Evolutionary conservation across 2,329 filamentous ascomycete species (phyloP), one percentile per base, ranked within the genome.

Genomic region (Lasiodiplodia hormozganensis): DNA sequence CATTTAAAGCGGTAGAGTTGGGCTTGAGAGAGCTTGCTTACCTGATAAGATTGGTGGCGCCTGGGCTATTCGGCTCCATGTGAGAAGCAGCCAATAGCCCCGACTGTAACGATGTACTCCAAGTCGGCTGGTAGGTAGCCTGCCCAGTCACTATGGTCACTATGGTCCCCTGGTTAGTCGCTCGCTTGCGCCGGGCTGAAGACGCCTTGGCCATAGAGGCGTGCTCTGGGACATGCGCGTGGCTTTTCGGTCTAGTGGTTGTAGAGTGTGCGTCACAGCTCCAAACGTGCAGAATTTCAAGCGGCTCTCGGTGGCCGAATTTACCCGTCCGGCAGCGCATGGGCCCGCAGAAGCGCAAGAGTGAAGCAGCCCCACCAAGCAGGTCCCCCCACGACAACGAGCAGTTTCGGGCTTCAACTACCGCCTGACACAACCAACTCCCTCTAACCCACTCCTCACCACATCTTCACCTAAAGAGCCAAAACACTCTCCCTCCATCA

Each of bases 21-120:
- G 8, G 11, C 53, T 56, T n/a, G 21, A 57, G 10, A 18, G 40
- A 28, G 64, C 47, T 1, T 14, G 70, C 75, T 75, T 75, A 77
- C 75, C 64, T 65, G 51, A 23, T 25, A 49, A 51, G 11, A 28
- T 14, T 14, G 7, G 40, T n/a, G 18, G 6, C 57, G 18, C 18
- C 25, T 34, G n/a, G 52, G 25, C 18, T 47, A 10, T 47, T n/a
- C 18, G n/a, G n/a, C 7, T 21, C 43, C n/a, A 47, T 47, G 40
- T 8, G 7, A 18, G 28, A 21, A 47, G 18, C 16, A n/a, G 40
- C 40, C 10, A 8, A n/a, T 3, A 47, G 40, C 40, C 21, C 8
- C 21, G 18, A 21, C 8, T 3, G 16, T 47, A 47, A 34, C 7
- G 31, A 34, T 34, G 31, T 34, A 10, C 31, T 34, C 31, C 31